These are phyloP conservation scores for Penicillium crustosum DNA, from an alignment of 2,329 filamentous ascomycete genomes.

Conservation along the genomic window DNA sequence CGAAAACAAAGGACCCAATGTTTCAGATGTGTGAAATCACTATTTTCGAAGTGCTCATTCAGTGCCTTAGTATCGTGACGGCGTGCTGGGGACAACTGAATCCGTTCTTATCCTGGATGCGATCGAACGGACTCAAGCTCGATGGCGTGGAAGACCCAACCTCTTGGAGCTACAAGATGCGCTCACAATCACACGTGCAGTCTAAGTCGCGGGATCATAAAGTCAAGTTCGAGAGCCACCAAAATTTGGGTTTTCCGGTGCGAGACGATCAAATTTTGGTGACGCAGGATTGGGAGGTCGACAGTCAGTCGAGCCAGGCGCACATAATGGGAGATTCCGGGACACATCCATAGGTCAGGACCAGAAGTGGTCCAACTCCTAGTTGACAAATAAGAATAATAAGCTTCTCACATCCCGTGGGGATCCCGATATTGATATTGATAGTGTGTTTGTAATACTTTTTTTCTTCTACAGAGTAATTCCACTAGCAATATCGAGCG, in stretches of 20 bases:
- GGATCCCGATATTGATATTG: not conserved
- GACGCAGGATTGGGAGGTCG: slow-evolving; percentile 15
- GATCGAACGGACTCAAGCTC: slow-evolving; percentile 13
- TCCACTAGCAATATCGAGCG: not conserved
- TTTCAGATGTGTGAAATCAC: slow-evolving; percentile 22
- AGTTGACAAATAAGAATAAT: not conserved
- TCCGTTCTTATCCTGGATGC: slow-evolving; percentile 21
- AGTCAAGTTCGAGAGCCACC: not conserved
- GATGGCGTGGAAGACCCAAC: slow-evolving; percentile 13
- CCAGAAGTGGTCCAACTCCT: too few species aligned
- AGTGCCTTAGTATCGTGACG: slow-evolving; percentile 28
- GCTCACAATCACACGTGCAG: slow-evolving; percentile 5
- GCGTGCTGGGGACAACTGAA: slow-evolving; percentile 26
- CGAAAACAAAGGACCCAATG: slow-evolving; percentile 16
- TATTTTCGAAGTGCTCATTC: slow-evolving; percentile 19
- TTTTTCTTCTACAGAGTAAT: too few species aligned
- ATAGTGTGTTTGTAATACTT: not conserved
- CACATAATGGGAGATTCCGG: not conserved
- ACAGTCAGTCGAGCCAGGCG: slow-evolving; percentile 14
- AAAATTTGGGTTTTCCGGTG: not conserved
- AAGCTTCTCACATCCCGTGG: not conserved
- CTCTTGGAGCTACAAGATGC: slow-evolving; percentile 4
- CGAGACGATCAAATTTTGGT: slow-evolving; percentile 9
- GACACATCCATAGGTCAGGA: not conserved
- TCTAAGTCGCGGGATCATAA: not conserved